Evolutionary conservation across 208 protist species (phyloP).

Genomic region (Trichomonas vaginalis): DNA sequence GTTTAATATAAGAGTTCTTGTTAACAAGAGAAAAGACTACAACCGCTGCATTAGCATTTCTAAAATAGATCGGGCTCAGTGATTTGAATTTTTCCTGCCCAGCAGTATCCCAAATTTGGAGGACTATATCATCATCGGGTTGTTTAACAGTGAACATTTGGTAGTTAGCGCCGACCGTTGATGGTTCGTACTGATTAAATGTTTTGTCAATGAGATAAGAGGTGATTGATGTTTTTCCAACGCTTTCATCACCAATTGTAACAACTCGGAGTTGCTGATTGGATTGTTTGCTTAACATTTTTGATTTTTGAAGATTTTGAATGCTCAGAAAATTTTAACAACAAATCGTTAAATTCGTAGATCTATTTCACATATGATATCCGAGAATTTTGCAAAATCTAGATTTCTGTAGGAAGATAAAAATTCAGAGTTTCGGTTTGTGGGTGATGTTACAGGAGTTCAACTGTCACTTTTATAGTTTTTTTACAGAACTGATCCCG

Average conservation of each 20-base stretch:
- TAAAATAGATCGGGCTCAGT: not conserved
- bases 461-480: too few relatives aligned
- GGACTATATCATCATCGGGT: not conserved
- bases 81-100: not conserved
- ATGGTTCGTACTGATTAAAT: not conserved
- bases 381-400: too few relatives aligned
- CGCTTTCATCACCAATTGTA: not conserved
- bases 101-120: conserved; percentile 1
- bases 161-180: not conserved
- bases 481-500: too few relatives aligned
- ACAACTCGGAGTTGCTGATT: not conserved
- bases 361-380: too few relatives aligned
- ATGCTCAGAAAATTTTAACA: too few relatives aligned
- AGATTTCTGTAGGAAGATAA: too few relatives aligned
- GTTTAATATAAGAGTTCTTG: not conserved
- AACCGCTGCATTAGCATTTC: not conserved
- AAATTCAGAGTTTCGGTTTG: too few relatives aligned
- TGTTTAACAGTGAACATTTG: not conserved
- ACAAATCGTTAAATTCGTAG: too few relatives aligned
- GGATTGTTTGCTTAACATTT: not conserved
- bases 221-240: not conserved
- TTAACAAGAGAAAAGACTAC: not conserved
- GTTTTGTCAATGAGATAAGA: not conserved
- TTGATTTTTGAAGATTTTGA: not conserved
- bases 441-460: too few relatives aligned